Conservation (phyloP, 2,329 filamentous ascomycete genomes). For the Blumeria graminis region DNA sequence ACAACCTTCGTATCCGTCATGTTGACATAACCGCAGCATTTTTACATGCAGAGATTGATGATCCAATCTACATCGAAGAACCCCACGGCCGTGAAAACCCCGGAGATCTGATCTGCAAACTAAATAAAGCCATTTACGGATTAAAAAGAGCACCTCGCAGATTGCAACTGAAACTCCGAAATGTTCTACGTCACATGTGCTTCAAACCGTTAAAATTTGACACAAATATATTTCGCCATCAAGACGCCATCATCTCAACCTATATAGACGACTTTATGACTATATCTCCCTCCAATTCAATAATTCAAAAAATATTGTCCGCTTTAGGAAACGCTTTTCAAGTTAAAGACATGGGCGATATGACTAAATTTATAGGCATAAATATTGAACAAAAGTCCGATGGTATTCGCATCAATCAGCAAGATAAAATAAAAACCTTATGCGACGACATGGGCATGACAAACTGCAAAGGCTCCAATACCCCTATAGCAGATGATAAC, state of each 20-base stretch:
- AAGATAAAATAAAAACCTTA: background rate
- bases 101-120: background rate
- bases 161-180: background rate
- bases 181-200: background rate
- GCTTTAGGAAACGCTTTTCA: background rate
- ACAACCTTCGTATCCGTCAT: background rate
- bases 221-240: background rate
- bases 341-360: background rate
- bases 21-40: background rate
- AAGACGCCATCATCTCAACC: background rate
- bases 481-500: background rate
- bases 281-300: background rate
- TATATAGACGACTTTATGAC: background rate
- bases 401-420: background rate
- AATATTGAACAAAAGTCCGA: background rate
- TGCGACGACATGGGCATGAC: background rate
- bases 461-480: background rate
- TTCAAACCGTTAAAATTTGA: background rate
- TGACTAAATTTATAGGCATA: background rate
- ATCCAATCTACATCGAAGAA: background rate
- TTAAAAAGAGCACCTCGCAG: background rate
- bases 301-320: background rate
- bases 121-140: background rate
- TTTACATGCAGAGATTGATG: background rate
- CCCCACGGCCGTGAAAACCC: background rate